Evolutionary conservation across 805 yeast species (phyloP).

Genomic region (Teunomyces barrocoloradensis): DNA sequence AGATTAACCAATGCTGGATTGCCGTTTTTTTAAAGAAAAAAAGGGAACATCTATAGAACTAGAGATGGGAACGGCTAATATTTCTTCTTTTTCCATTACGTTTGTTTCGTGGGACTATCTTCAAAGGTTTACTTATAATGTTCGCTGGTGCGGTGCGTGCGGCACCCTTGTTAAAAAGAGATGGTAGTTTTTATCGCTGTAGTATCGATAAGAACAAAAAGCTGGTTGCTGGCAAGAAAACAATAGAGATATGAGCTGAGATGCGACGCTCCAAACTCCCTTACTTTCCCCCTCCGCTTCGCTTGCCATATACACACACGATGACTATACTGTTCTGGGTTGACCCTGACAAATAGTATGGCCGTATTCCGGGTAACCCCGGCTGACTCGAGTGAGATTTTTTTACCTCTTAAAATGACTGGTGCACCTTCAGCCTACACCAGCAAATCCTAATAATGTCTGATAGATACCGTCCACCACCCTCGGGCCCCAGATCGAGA

Average conservation of each 20-base stretch:
- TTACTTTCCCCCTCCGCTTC: neutral
- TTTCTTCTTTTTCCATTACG: neutral
- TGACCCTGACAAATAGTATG: neutral
- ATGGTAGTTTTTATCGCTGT: slow-evolving; percentile 1
- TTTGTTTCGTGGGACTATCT: neutral
- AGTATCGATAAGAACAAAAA: neutral
- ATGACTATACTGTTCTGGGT: too few species aligned
- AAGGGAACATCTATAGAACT: neutral
- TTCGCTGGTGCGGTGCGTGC: neutral
- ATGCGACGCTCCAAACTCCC: neutral
- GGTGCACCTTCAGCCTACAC: neutral
- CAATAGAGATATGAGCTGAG: neutral
- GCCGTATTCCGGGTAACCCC: slow-evolving; percentile 2
- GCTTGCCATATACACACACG: too few species aligned
- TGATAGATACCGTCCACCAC: slow-evolving; percentile 32
- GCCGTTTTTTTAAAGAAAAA: neutral
- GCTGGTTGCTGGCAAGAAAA: neutral
- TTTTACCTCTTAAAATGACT: neutral
- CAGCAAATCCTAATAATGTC: slow-evolving; percentile 21
- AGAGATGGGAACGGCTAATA: neutral
- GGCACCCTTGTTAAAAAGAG: too few species aligned
- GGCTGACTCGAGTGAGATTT: neutral
- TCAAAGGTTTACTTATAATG: neutral
- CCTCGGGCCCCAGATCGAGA: slow-evolving; percentile 25
- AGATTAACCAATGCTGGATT: too few species aligned